phyloP scores from a whole-genome alignment of 257 asterid genomes.

The Penstemon newberryi region DNA sequence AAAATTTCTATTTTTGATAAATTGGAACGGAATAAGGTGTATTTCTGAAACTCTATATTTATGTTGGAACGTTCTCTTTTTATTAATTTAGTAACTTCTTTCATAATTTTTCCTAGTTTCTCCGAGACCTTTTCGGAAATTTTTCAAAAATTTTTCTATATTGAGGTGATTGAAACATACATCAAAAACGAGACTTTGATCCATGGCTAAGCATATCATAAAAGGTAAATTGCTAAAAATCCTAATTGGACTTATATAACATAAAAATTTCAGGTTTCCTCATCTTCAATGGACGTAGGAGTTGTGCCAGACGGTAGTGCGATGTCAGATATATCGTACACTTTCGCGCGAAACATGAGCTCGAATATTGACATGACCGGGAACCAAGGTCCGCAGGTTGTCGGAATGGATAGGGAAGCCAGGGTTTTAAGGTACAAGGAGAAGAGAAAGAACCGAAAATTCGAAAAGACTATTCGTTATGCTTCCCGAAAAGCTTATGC shows the following conservation, averaged over 20 bases:
- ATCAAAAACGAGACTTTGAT: too few relatives aligned
- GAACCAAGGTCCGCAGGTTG: conserved; percentile 30
- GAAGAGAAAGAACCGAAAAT: conserved; percentile 67
- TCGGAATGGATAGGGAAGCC: conserved; percentile 64
- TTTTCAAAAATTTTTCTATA: too few relatives aligned
- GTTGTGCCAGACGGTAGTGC: conserved; percentile 72
- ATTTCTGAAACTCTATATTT: too few relatives aligned
- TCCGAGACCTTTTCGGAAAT: too few relatives aligned
- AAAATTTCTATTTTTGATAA: too few relatives aligned
- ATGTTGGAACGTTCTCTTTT: too few relatives aligned
- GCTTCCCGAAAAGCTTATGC: conserved; percentile 86
- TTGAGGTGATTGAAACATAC: too few relatives aligned
- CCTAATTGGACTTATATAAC: not conserved
- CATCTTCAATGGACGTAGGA: conserved; percentile 75
- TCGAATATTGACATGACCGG: conserved; percentile 33
- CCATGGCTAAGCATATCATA: too few relatives aligned
- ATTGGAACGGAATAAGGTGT: too few relatives aligned
- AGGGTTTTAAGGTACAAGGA: conserved; percentile 78
- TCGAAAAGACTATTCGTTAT: conserved; percentile 71
- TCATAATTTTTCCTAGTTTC: too few relatives aligned
- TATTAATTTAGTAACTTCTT: too few relatives aligned
- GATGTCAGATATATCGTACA: conserved; percentile 50
- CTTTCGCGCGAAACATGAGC: conserved; percentile 27
- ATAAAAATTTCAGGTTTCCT: conserved; percentile 56
- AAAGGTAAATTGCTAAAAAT: too few relatives aligned